phyloP scores from a whole-genome alignment of 179 eudicot genomes.

The Spergularia azorica region DNA sequence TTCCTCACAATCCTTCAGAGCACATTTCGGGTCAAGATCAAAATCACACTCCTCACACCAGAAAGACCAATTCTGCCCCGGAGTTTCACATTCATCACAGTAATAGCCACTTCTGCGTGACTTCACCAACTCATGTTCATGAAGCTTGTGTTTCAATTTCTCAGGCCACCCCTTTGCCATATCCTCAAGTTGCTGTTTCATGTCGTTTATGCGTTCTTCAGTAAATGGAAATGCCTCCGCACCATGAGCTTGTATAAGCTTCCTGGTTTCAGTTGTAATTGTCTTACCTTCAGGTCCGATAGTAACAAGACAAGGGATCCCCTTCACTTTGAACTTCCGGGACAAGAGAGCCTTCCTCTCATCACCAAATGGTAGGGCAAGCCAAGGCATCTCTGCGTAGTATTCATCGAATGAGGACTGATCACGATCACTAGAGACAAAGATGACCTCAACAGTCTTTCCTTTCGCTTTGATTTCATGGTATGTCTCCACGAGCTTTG shows the following conservation, averaged over 20 bases:
- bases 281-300: slow-evolving; percentile 68
- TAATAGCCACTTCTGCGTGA: slow-evolving; percentile 31
- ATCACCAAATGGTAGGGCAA: slow-evolving; percentile 77
- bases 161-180: slow-evolving; percentile 64
- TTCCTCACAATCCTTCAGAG: slow-evolving; percentile 29
- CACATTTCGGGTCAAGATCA: slow-evolving; percentile 78
- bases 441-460: slow-evolving; percentile 58
- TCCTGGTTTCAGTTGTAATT: slow-evolving; percentile 59
- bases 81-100: slow-evolving; percentile 32
- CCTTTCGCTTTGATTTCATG: slow-evolving; percentile 64
- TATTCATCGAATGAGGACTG: slow-evolving; percentile 61
- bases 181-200: slow-evolving; percentile 42
- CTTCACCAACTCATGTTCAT: slow-evolving; percentile 63
- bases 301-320: slow-evolving; percentile 77
- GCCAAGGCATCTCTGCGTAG: slow-evolving; percentile 83
- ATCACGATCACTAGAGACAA: slow-evolving; percentile 69
- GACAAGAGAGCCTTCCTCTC: slow-evolving; percentile 48
- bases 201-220: slow-evolving; percentile 39
- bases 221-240: slow-evolving; percentile 83
- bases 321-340: slow-evolving; percentile 59
- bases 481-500: slow-evolving; percentile 59
- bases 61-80: slow-evolving; percentile 53
- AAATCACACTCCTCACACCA: slow-evolving; percentile 61
- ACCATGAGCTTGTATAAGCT: slow-evolving; percentile 53
- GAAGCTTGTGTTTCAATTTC: slow-evolving; percentile 48